Conservation (phyloP, 202 grass and related monocot species). For the Musa balbisiana region DNA sequence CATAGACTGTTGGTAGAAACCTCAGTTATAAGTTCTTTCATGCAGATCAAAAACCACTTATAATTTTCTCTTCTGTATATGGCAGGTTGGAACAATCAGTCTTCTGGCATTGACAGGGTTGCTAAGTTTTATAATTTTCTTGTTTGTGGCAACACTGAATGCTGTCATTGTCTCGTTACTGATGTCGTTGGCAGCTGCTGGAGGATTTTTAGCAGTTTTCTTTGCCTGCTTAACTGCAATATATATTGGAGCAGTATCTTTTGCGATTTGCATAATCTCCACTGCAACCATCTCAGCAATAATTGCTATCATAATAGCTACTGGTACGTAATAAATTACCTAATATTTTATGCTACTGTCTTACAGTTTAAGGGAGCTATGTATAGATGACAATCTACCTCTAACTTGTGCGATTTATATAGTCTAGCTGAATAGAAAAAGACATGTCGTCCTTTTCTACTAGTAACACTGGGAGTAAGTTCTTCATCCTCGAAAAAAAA, state of each 20-base stretch:
- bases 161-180: conserved; percentile 42
- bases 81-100: conserved; percentile 56
- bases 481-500: too few relatives aligned
- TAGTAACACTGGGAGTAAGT: too few relatives aligned
- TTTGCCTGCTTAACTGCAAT: conserved; percentile 39
- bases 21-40: background rate
- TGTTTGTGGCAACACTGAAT: conserved; percentile 37
- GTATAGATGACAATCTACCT: too few relatives aligned
- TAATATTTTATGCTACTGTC: conserved; percentile 5
- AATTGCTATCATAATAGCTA: conserved; percentile 36
- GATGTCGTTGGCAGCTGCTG: conserved; percentile 51
- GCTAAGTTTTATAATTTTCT: conserved; percentile 39
- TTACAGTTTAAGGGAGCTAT: background rate
- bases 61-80: background rate
- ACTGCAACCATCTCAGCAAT: conserved; percentile 36
- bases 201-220: conserved; percentile 73
- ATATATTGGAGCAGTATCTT: conserved; percentile 45
- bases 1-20: background rate
- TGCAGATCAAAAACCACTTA: background rate
- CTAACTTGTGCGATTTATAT: too few relatives aligned
- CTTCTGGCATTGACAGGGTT: conserved; percentile 38
- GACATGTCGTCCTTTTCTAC: background rate
- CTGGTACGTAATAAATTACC: conserved; percentile 31
- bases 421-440: background rate
- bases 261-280: conserved; percentile 37